Base-by-base conservation (phyloP, 1,284 basidiomycete genomes). In the Ustilago nuda region DNA sequence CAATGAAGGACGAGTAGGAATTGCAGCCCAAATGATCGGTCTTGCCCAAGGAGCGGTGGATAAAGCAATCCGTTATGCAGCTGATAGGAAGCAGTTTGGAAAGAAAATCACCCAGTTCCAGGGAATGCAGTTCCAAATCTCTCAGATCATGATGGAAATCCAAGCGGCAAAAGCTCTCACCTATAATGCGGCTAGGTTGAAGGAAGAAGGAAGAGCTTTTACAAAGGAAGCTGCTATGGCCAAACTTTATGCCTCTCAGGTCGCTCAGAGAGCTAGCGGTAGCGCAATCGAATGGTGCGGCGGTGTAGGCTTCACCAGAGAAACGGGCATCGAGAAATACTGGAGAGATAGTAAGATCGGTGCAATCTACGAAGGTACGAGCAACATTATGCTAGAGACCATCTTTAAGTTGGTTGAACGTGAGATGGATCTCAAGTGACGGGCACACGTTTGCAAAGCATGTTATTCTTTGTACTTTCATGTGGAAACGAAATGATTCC, bases 161-260 rank as follows among this genome's bases (percentile, higher is more conserved):
- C 95, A 98, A 88, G 91, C 91, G 2, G 95, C 95, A n/a, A 91
- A 94, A 27, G 88, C 97, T 59, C 87, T 99, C 76, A 97, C 94
- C 23, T 99, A 99, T 89, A 99, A 98, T 84, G 96, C 97, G 17
- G 96, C 97, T 30, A 89, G 96, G 46, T 89, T 90, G 59, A 94
- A 95, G 88, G 96, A 98, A 87, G 93, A 96, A 86, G 94, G 94
- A 62, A 95, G 97, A 86, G 86, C 88, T 48, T 98, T 98, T 87
- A 92, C 92, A 50, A 94, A 94, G 87, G 92, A 98, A 87, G 95
- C 96, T 19, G 95, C 95, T 4, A 97, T 98, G 93, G 95, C 95
- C 51, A 88, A 87, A 74, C 94, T 94, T 82, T 94, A 91, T 88
- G 89, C 93, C 23, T 93, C 92, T 71, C 90, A 93, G 62, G 91